Evolutionary conservation across 306 rosid species (phyloP).

Genomic region (Fagus crenata): DNA sequence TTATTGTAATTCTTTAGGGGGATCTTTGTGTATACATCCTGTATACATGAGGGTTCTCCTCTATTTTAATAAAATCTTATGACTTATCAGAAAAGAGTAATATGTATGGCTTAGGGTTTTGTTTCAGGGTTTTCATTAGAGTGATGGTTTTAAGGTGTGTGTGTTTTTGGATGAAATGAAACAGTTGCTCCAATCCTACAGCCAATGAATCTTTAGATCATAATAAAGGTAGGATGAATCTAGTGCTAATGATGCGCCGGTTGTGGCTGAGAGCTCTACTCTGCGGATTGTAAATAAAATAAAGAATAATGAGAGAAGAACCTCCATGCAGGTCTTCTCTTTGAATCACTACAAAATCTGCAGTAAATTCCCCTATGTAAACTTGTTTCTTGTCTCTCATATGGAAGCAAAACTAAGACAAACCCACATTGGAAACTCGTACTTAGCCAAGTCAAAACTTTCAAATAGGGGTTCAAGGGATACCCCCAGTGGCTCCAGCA

Average conservation of each 20-base stretch:
- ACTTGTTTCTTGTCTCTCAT: neutral
- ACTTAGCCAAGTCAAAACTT: neutral
- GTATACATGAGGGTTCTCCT: too few relatives aligned
- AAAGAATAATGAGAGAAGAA: neutral
- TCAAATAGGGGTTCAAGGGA: neutral
- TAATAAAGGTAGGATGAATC: neutral
- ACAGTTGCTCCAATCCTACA: neutral
- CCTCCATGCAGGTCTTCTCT: neutral
- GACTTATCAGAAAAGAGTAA: too few relatives aligned
- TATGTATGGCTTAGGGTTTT: too few relatives aligned
- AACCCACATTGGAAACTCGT: neutral
- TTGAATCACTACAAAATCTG: too few relatives aligned
- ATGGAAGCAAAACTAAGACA: neutral
- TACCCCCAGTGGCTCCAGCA: too few relatives aligned
- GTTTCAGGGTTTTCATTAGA: too few relatives aligned
- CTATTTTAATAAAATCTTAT: too few relatives aligned
- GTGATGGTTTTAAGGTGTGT: neutral
- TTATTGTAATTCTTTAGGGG: too few relatives aligned
- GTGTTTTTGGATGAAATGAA: neutral
- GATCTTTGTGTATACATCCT: too few relatives aligned
- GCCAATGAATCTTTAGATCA: neutral
- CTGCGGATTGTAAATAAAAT: neutral
- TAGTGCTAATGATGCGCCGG: neutral
- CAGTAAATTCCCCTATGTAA: too few relatives aligned
- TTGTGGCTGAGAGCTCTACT: neutral